These are phyloP conservation scores for Globisporangium camurandrum DNA, from an alignment of 352 stramenopile genomes.

Conservation along the genomic window DNA sequence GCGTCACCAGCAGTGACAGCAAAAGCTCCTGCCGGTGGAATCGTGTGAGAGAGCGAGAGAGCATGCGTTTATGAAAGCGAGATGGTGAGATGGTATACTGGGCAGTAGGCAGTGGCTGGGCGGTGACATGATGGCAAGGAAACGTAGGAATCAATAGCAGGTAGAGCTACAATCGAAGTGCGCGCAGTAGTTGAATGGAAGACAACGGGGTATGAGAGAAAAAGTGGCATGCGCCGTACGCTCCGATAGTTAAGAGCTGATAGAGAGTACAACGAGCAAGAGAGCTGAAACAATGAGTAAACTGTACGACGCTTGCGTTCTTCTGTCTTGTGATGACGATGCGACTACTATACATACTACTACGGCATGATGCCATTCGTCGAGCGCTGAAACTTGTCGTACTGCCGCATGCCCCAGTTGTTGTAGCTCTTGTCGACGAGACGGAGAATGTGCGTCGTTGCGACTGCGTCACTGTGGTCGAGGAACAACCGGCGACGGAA, in stretches of 20 bases:
- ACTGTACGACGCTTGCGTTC: too few species aligned
- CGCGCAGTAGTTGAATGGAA: too few species aligned
- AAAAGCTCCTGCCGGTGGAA: not conserved
- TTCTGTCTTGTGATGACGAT: too few species aligned
- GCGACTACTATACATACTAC: constrained; percentile 4
- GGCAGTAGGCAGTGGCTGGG: too few species aligned
- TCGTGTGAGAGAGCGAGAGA: not conserved
- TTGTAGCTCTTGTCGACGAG: constrained; percentile 59
- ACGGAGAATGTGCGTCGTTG: constrained; percentile 16
- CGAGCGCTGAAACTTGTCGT: constrained; percentile 60
- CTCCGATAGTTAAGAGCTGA: too few species aligned
- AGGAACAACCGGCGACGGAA: constrained; percentile 32
- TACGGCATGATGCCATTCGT: constrained; percentile 61
- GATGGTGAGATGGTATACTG: not conserved
- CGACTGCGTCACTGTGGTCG: constrained; percentile 17
- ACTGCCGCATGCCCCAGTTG: constrained; percentile 59
- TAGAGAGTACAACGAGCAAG: too few species aligned
- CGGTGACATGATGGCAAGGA: too few species aligned
- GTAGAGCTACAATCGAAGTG: too few species aligned
- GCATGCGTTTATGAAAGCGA: not conserved
- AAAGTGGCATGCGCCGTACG: too few species aligned
- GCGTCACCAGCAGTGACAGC: not conserved
- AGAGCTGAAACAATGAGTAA: too few species aligned
- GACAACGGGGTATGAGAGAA: too few species aligned
- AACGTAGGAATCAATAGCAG: too few species aligned